phyloP scores from a whole-genome alignment of 1,139 yeast genomes.

The Hyphopichia burtonii region DNA sequence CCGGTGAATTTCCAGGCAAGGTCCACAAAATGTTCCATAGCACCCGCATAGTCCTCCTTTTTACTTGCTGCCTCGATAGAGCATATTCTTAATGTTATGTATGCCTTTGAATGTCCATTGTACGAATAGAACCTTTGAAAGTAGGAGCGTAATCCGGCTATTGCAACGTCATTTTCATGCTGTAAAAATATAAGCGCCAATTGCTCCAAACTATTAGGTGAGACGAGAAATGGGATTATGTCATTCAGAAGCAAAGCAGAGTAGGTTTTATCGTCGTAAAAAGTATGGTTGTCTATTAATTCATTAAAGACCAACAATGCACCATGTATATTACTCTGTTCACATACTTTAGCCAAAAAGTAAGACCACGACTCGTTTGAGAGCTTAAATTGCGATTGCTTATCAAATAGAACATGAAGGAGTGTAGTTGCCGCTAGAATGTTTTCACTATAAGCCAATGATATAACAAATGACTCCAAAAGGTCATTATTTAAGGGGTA shows the following conservation, averaged over 20 bases:
- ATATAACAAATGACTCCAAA: constrained; percentile 1
- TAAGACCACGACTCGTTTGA: constrained; percentile 40
- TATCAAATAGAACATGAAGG: constrained; percentile 20
- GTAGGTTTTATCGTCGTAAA: constrained; percentile 16
- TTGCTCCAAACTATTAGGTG: constrained; percentile 22
- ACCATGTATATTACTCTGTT: constrained; percentile 28
- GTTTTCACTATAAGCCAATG: constrained; percentile 14
- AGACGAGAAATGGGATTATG: constrained; percentile 31
- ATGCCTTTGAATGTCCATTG: constrained; percentile 25
- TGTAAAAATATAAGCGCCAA: constrained; percentile 29
- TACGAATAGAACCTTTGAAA: constrained; percentile 42
- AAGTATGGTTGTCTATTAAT: constrained; percentile 25
- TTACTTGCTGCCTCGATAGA: constrained; percentile 33
- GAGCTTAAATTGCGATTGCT: constrained; percentile 15
- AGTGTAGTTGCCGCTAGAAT: constrained; percentile 22
- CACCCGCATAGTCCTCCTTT: constrained; percentile 18
- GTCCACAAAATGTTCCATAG: constrained; percentile 26
- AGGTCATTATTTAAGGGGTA: not conserved
- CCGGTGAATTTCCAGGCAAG: constrained; percentile 14
- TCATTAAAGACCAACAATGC: constrained; percentile 38
- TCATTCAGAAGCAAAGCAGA: constrained; percentile 19
- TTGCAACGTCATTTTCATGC: constrained; percentile 24
- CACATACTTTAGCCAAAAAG: constrained; percentile 24
- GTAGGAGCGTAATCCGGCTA: constrained; percentile 32
- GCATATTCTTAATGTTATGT: constrained; percentile 24